Evolutionary conservation across 1,139 yeast genomes (phyloP), one percentile per base, ranked within the genome.

Genomic region (Yamadazyma dushanensis): DNA sequence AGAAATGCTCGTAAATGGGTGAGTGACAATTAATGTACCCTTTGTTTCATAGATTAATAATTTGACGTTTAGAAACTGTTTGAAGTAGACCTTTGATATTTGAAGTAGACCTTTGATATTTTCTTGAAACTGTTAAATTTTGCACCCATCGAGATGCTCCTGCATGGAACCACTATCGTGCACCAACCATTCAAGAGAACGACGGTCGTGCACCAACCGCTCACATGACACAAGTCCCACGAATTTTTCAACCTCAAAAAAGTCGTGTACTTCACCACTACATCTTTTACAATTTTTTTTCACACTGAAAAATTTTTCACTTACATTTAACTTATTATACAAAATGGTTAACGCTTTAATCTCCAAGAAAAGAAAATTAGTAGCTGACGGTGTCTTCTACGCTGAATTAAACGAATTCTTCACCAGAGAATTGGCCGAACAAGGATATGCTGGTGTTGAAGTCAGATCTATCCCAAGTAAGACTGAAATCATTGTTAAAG

Each of bases 341-440:
- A 57, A 46, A 54, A 61, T 61, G 67, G 66, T 60, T 54, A 53
- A 63, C 61, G 76, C 80, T 64, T 75, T 79, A 67, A 80, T 83
- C 66, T 83, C 90, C 66, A 83, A 83, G 76, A 82, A 81, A 71
- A 83, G 89, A 82, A 83, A 83, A 83, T 77, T 83, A 63, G 97
- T 90, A 73, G 97, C 97, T 75, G 99, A 92, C 81, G 99, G 99
- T 87, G 99, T 92, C 66, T 88, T 92, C 83, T 92, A 84, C 95
- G 99, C 99, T 76, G 99, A 92, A 80, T 80, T 92, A 70, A 92
- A 92, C 84, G 98, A 92, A 80, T 92, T 92, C 94, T 94, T 92
- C 88, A 88, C 97, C 82, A 89, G 97, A 80, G 98, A 92, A 77
- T 86, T 92, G 69, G 96, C 98, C 63, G 98, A 92, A 79, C 97